Percentiles rank a stretch among this genome's conserved stretches.
phyloP scores from a whole-genome alignment of 805 yeast species.

The Pachysolen tannophilus region DNA sequence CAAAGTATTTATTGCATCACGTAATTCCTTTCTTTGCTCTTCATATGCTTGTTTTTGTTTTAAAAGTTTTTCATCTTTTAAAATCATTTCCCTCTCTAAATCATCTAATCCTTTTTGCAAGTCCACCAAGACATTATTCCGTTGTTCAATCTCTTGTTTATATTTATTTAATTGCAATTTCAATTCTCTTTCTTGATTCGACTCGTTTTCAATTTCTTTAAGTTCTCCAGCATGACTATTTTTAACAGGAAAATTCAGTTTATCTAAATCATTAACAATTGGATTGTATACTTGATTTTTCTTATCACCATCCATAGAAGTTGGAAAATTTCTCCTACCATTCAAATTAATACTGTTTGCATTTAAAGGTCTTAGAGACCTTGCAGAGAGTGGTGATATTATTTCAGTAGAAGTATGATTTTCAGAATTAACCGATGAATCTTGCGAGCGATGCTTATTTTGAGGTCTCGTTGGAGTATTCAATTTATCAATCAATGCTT shows the following conservation, averaged over 20 bases:
- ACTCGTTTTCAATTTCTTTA: conserved; percentile 12
- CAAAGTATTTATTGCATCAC: conserved; percentile 49
- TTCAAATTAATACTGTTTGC: background rate
- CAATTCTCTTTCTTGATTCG: conserved; percentile 11
- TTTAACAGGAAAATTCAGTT: too few species aligned
- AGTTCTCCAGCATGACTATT: conserved; percentile 8
- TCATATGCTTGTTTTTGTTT: conserved; percentile 42
- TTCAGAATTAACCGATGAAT: background rate
- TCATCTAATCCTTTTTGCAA: conserved; percentile 35
- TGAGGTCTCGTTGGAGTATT: conserved; percentile 10
- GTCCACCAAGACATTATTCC: conserved; percentile 37
- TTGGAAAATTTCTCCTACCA: background rate
- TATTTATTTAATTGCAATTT: background rate
- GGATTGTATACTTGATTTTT: background rate
- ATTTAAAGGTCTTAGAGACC: background rate
- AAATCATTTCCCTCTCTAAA: conserved; percentile 33
- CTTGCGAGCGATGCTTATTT: conserved; percentile 7
- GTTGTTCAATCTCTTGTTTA: conserved; percentile 30
- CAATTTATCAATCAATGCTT: background rate
- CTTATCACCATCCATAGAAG: background rate
- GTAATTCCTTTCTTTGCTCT: conserved; percentile 47
- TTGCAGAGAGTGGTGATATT: too few species aligned
- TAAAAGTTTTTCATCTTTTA: conserved; percentile 38
- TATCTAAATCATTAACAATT: too few species aligned
- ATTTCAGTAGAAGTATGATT: background rate